Evolutionary conservation across 2,329 filamentous ascomycete species (phyloP).

Genomic region (Microdochium bolleyi): DNA sequence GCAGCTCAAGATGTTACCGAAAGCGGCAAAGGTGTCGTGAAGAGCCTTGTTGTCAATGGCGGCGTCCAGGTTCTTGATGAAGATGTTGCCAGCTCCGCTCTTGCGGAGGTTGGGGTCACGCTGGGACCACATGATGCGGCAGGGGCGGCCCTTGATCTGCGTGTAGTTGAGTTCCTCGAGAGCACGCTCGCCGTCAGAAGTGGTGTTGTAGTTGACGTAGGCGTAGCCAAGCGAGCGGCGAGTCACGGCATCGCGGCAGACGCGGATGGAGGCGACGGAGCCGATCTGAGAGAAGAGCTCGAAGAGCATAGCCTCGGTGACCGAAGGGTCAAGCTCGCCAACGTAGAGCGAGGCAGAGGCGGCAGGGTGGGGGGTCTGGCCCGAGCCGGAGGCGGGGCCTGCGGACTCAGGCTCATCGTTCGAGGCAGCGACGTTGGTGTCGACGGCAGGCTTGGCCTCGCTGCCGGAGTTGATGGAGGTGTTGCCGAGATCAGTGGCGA

Average conservation of each 20-base stretch:
- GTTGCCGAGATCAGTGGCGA: constrained; percentile 69
- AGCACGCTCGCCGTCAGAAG: constrained; percentile 90
- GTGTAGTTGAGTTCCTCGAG: constrained; percentile 99
- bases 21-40: constrained; percentile 97
- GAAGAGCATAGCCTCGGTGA: constrained; percentile 99
- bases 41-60: constrained; percentile 99
- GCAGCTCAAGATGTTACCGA: constrained; percentile 98
- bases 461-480: constrained; percentile 61
- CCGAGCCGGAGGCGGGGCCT: constrained; percentile 64
- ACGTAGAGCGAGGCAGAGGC: constrained; percentile 98
- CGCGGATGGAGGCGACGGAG: constrained; percentile 97
- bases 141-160: constrained; percentile 95
- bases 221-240: constrained; percentile 97
- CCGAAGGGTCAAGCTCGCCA: constrained; percentile 92
- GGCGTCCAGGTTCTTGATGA: constrained; percentile 99
- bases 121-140: constrained; percentile 99
- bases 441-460: constrained; percentile 60
- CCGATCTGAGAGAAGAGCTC: constrained; percentile 99
- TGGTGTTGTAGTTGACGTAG: constrained; percentile 99
- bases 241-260: constrained; percentile 98
- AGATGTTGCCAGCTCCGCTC: constrained; percentile 98
- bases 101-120: constrained; percentile 98
- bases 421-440: constrained; percentile 61
- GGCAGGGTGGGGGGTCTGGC: constrained; percentile 65
- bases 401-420: constrained; percentile 55